These are phyloP conservation scores for Kodamaea derodonti DNA, from an alignment of 1,139 yeast species.

Conservation along the genomic window DNA sequence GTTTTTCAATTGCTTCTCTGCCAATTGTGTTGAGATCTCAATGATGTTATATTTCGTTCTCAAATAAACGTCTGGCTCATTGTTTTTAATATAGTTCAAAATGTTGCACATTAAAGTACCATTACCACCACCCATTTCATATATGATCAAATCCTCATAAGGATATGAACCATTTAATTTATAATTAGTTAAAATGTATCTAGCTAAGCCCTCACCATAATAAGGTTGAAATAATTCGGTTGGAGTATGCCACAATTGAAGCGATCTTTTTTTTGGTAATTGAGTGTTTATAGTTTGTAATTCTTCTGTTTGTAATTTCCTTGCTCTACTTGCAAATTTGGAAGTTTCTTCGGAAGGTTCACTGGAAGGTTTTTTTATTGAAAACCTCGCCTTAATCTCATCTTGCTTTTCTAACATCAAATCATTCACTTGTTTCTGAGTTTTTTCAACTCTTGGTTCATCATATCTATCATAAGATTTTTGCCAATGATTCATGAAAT, in stretches of 20 bases:
- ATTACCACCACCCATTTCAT: slow-evolving; percentile 91
- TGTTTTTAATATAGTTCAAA: slow-evolving; percentile 57
- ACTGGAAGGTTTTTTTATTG: not conserved
- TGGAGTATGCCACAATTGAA: slow-evolving; percentile 89
- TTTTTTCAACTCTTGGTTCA: slow-evolving; percentile 15
- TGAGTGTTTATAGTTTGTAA: slow-evolving; percentile 10
- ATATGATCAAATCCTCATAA: slow-evolving; percentile 62
- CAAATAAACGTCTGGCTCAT: slow-evolving; percentile 69
- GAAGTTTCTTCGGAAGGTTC: slow-evolving; percentile 3
- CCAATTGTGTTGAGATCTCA: slow-evolving; percentile 70
- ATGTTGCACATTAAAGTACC: slow-evolving; percentile 82
- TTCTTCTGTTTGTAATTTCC: slow-evolving; percentile 21
- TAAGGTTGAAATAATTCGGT: slow-evolving; percentile 80
- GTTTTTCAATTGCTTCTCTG: slow-evolving; percentile 52
- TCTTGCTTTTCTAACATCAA: slow-evolving; percentile 13
- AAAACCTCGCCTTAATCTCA: slow-evolving; percentile 3
- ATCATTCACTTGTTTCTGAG: slow-evolving; percentile 12
- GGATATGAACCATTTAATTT: slow-evolving; percentile 60
- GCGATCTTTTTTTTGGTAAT: slow-evolving; percentile 27
- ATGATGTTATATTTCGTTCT: slow-evolving; percentile 69
- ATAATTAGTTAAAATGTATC: slow-evolving; percentile 67
- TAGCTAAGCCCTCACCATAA: slow-evolving; percentile 81
- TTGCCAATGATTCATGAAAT: slow-evolving; percentile 67
- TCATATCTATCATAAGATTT: slow-evolving; percentile 60
- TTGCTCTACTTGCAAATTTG: slow-evolving; percentile 32